These are phyloP conservation scores for Lipomyces japonicus DNA, from an alignment of 805 yeast genomes.

Conservation along the genomic window DNA sequence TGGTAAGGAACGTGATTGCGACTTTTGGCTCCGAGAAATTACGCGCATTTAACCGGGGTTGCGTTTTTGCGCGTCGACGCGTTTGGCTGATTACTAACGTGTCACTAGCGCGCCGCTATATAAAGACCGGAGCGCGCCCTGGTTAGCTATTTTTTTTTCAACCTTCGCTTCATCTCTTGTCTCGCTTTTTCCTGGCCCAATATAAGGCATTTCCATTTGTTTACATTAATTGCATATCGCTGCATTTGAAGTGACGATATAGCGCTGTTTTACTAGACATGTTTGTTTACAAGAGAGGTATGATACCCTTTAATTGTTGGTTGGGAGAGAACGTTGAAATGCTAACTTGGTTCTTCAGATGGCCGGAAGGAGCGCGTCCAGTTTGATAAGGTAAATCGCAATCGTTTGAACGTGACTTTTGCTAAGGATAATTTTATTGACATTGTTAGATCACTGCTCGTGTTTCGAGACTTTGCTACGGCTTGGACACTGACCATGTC, in stretches of 20 bases:
- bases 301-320: neutral
- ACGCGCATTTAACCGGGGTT: no score
- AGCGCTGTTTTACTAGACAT: constrained; percentile 6
- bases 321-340: neutral
- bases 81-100: constrained; percentile 3
- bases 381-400: constrained; percentile 53
- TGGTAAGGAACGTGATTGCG: no score
- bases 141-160: neutral
- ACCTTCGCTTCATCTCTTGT: neutral
- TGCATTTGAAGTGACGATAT: neutral
- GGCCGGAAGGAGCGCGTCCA: constrained; percentile 88
- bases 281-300: constrained; percentile 33
- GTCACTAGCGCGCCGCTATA: neutral
- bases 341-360: constrained; percentile 42
- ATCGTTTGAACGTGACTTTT: neutral
- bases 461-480: constrained; percentile 89
- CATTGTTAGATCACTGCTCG: constrained; percentile 75
- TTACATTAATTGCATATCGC: neutral
- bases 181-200: neutral
- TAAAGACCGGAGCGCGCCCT: neutral
- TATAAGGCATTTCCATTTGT: neutral
- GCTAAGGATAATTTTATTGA: neutral
- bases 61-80: no score
- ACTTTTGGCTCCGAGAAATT: no score
- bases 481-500: constrained; percentile 84